phyloP scores from a whole-genome alignment of 345 rosid genomes.

The Arabidopsis arenosa region DNA sequence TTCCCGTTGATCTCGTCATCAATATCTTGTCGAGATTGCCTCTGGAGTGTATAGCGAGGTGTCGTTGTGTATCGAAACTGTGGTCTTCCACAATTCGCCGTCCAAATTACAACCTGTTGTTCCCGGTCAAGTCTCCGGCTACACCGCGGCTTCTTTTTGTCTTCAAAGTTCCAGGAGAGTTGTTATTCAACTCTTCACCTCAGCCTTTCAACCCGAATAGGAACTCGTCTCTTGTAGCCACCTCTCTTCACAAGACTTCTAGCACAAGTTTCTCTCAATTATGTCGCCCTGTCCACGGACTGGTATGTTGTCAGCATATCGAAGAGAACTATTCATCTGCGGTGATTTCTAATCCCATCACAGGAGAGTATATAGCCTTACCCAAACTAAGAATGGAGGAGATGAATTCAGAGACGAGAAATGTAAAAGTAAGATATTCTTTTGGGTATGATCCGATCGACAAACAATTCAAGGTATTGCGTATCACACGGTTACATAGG shows the following conservation, averaged over 20 bases:
- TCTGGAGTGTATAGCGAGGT: background rate
- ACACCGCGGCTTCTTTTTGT: background rate
- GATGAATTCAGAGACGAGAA: background rate
- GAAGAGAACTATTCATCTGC: background rate
- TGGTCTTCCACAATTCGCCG: conserved; percentile 11
- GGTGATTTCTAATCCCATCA: background rate
- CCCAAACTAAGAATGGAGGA: background rate
- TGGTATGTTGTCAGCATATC: background rate
- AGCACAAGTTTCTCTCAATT: background rate
- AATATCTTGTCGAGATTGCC: conserved; percentile 5
- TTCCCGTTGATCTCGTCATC: background rate
- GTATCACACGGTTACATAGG: background rate
- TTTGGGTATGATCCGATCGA: background rate
- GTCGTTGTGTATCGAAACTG: conserved; percentile 19
- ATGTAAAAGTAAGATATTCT: background rate
- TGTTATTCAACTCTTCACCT: background rate
- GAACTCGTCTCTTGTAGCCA: background rate
- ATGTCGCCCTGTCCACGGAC: background rate
- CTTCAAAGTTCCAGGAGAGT: background rate
- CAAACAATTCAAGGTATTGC: conserved; percentile 1
- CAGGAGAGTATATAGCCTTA: background rate
- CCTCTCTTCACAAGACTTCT: background rate
- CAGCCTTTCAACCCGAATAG: background rate
- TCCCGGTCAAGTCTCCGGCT: background rate
- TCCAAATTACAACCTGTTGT: conserved; percentile 1